Evolutionary conservation across 805 yeast genomes (phyloP), one percentile per base, ranked within the genome.

Genomic region (Jamesozyma piceae): DNA sequence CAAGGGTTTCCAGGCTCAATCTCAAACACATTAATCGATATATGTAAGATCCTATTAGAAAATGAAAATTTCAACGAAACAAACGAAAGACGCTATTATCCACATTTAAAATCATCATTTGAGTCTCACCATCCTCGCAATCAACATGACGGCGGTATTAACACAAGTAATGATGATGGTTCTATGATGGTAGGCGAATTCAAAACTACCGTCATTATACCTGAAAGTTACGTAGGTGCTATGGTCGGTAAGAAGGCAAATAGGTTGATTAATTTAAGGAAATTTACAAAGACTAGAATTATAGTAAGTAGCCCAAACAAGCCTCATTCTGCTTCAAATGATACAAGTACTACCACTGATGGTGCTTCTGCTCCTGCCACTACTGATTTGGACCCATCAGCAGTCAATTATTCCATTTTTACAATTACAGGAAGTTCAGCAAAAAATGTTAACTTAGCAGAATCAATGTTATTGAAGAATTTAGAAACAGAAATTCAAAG

Each of bases 181-280:
- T 24, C 28, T 24, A 11, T 11, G 10, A 6, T 24, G 6, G 11
- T 11, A 24, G 30, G 39, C 17, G 55, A 54, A 37, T 45, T 48
- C 35, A 51, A 46, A 35, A 42, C 49, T 2, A 44, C 46, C 13
- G 50, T 57, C 8, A 41, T 49, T 24, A 82, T 86, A 57, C 86
- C 94, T 31, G 80, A 82, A 50, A 85, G 79, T 46, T 78, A 79
- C 66, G 95, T 88, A 36, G 96, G 96, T 35, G 90, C 95, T 39
- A 70, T 88, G 42, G 85, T 88, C 53, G 96, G 96, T 46, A 81
- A 82, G 51, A 78, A 80, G 49, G 95, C 95, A 32, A 68, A 84
- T 24, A 75, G 94, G 64, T 86, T 88, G 51, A 92, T 83, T 61
- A 94, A 88, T 47, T 81, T 88, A 39, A 74, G 95, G 53, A 77